These are phyloP conservation scores for Rubus idaeus DNA, from an alignment of 306 rosid genomes.

Conservation along the genomic window DNA sequence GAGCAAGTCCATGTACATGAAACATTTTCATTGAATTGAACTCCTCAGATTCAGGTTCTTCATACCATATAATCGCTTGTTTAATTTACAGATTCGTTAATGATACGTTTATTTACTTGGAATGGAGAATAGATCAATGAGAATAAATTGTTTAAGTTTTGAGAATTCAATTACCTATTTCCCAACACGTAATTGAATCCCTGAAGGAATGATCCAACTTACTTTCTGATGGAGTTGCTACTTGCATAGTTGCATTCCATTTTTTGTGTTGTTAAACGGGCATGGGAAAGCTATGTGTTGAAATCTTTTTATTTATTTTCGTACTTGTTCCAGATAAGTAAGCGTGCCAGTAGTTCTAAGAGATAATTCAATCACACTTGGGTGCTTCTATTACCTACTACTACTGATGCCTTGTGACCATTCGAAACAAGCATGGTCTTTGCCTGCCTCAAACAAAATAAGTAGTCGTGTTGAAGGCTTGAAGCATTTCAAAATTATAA, in stretches of 20 bases:
- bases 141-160: background rate
- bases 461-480: background rate
- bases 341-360: background rate
- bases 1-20: background rate
- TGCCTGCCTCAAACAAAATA: background rate
- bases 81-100: background rate
- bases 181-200: background rate
- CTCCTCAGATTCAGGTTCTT: background rate
- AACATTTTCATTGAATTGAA: background rate
- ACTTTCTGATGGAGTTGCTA: background rate
- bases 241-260: background rate
- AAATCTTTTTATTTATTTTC: background rate
- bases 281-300: background rate
- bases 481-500: constrained; percentile 7
- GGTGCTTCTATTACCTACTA: background rate
- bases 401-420: background rate
- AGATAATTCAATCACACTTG: background rate
- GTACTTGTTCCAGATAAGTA: background rate
- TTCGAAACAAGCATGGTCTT: background rate
- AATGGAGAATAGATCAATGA: background rate
- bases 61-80: background rate
- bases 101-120: background rate
- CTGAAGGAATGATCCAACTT: background rate
- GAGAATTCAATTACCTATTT: too few relatives aligned
- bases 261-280: background rate